Evolutionary conservation across 2,329 filamentous ascomycete species (phyloP), one percentile per base, ranked within the genome.

Genomic region (Aspergillus aculeatinus): DNA sequence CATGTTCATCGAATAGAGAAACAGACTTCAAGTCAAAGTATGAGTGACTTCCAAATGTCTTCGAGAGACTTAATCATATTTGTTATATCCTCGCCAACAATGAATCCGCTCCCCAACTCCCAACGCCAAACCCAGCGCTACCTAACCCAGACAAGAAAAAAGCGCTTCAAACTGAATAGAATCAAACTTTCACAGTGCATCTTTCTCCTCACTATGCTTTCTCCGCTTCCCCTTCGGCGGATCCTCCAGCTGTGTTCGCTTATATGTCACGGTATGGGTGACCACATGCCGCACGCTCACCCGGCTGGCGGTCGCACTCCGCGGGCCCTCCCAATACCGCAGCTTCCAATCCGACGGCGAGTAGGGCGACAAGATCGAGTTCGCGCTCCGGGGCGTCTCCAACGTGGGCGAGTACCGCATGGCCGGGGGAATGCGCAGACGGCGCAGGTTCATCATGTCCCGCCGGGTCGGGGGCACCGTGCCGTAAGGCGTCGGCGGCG

Each of bases 181-280:
- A 16, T 5, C 39, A 23, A 50, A 59, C 52, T 48, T 39, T 25
- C 27, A 48, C 10, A 54, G 31, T 14, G 60, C 59, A 4, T 60
- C 39, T 47, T 44, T 57, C 19, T 57, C 52, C 11, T 63, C 59
- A 39, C 60, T 60, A 19, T 64, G 60, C 81, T 91, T 96, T 80
- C 93, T 89, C 79, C 92, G 87, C 84, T 97, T 98, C 65, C 93
- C 93, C 76, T 93, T 93, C 7, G 92, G 94, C 42, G 93, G 92
- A 25, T 93, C 91, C 66, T 92, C 90, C 80, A 98, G 91, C 62
- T 72, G 83, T 72, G 89, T 74, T 56, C 81, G 78, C 69, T 91
- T 96, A 77, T 96, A 96, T 47, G 91, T 96, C 61, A 96, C 91
- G 16, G 92, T 97, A 67, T 92, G 85, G n/a, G 93, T 97, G 56